A percentile compares a stretch with the other conserved stretches of the same genome.
phyloP scores from a whole-genome alignment of 2,329 filamentous ascomycete species.

The Aspergillus phoenicis region DNA sequence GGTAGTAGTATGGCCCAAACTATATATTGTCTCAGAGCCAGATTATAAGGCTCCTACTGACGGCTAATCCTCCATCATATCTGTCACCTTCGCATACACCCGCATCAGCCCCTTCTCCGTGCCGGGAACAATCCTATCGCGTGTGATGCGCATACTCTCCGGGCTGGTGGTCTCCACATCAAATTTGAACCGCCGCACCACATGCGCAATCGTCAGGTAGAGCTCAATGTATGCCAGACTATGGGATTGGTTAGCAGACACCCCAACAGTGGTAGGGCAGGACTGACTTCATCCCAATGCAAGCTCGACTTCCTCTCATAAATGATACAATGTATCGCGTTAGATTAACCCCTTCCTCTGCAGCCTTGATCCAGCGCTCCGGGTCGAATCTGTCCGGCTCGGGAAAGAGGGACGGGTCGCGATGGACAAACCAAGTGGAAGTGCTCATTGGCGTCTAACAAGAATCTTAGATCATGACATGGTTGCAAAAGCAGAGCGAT shows the following conservation, averaged over 20 bases:
- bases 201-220: slow-evolving; percentile 28
- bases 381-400: slow-evolving; percentile 30
- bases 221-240: slow-evolving; percentile 37
- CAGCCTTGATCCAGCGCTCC: slow-evolving; percentile 29
- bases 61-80: background rate
- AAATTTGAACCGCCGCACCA: slow-evolving; percentile 31
- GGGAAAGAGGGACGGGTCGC: slow-evolving; percentile 27
- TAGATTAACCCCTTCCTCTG: slow-evolving; percentile 21
- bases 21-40: too few species aligned
- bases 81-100: slow-evolving; percentile 5
- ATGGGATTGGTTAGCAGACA: background rate
- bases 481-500: background rate
- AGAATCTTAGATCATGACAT: background rate
- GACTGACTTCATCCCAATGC: slow-evolving; percentile 30
- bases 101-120: background rate
- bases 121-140: slow-evolving; percentile 20
- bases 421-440: slow-evolving; percentile 33
- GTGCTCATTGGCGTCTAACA: slow-evolving; percentile 38
- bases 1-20: too few species aligned
- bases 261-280: background rate
- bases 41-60: too few species aligned
- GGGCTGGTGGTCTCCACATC: slow-evolving; percentile 30
- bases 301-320: slow-evolving; percentile 28
- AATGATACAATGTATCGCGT: slow-evolving; percentile 30
- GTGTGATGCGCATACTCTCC: slow-evolving; percentile 27